Evolutionary conservation across 2,329 filamentous ascomycete species (phyloP).

Genomic region (Magnaporthales sp.): DNA sequence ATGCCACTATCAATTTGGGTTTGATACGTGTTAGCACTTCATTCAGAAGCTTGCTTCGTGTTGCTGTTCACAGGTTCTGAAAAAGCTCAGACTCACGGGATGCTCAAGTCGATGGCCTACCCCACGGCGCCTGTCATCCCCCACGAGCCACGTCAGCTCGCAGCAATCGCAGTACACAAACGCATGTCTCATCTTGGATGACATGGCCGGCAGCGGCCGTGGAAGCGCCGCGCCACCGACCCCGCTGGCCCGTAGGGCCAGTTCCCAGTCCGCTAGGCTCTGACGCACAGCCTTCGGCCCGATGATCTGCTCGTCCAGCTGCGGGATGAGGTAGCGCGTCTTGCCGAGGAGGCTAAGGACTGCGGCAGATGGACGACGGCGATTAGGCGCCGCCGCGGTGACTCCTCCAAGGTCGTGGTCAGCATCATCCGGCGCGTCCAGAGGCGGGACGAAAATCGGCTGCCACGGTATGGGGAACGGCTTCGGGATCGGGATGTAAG

Average conservation of each 20-base stretch:
- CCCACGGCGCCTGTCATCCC: not conserved
- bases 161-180: not conserved
- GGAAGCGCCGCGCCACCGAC: not conserved
- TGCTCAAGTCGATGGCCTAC: not conserved
- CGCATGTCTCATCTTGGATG: not conserved
- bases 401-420: not conserved
- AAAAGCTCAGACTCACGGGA: not conserved
- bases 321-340: not conserved
- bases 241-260: not conserved
- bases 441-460: not conserved
- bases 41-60: not conserved
- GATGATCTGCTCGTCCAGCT: not conserved
- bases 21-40: not conserved
- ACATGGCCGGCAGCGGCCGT: not conserved
- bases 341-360: not conserved
- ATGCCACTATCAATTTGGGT: not conserved
- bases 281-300: not conserved
- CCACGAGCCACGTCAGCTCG: not conserved
- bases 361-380: not conserved
- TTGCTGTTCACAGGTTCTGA: not conserved
- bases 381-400: not conserved
- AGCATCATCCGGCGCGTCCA: not conserved
- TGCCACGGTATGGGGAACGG: not conserved
- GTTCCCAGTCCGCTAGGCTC: not conserved
- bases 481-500: not conserved